Evolutionary conservation across 1,139 yeast genomes (phyloP).

Genomic region (Geotrichum restrictum): DNA sequence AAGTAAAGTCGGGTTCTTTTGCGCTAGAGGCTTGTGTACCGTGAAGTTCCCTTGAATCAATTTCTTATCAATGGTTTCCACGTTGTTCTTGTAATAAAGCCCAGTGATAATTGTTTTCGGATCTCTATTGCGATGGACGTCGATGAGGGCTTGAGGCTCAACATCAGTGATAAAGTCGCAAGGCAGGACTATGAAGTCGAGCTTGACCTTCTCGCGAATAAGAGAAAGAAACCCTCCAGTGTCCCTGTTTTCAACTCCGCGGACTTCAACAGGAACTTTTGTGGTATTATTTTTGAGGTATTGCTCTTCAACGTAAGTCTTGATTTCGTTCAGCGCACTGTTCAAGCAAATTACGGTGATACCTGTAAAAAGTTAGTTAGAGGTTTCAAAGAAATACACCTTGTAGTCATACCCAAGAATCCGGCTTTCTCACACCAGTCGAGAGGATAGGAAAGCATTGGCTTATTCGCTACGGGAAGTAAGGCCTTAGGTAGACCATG

Average conservation of each 20-base stretch:
- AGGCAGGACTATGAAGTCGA: conserved; percentile 74
- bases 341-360: conserved; percentile 18
- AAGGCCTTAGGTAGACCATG: conserved; percentile 77
- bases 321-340: conserved; percentile 21
- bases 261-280: conserved; percentile 24
- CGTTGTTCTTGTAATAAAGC: conserved; percentile 63
- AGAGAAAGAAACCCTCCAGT: conserved; percentile 65
- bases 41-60: conserved; percentile 59
- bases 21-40: conserved; percentile 46
- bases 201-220: conserved; percentile 43
- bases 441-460: conserved; percentile 83
- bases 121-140: conserved; percentile 69
- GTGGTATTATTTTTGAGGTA: conserved; percentile 30
- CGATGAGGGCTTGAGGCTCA: conserved; percentile 84
- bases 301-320: conserved; percentile 34
- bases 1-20: conserved; percentile 50
- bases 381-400: neutral
- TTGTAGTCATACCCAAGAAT: conserved; percentile 27
- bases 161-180: conserved; percentile 90
- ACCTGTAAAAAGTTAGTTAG: conserved; percentile 6
- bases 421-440: conserved; percentile 88
- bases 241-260: conserved; percentile 33
- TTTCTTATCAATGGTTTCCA: conserved; percentile 77
- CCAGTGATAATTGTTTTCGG: conserved; percentile 56
- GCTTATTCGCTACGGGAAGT: conserved; percentile 82